Evolutionary conservation across 177 flowering plant genomes (phyloP).

Genomic region (Vitis hybrid): DNA sequence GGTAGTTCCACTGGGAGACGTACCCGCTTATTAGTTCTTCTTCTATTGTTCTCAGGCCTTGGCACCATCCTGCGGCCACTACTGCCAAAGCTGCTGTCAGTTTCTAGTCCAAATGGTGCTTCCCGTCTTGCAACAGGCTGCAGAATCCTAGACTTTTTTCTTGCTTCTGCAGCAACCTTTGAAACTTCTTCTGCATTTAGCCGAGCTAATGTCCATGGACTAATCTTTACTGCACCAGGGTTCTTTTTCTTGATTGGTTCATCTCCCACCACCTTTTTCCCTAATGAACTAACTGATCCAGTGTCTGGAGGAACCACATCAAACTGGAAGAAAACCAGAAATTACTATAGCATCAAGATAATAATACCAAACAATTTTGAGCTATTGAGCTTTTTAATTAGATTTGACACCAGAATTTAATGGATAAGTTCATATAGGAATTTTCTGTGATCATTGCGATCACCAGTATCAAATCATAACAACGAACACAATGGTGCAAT

Average conservation of each 20-base stretch:
- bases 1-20: slow-evolving; percentile 70
- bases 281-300: slow-evolving; percentile 67
- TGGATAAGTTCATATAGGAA: too few species aligned
- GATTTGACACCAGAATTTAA: too few species aligned
- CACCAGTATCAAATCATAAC: too few species aligned
- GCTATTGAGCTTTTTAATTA: too few species aligned
- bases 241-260: slow-evolving; percentile 67
- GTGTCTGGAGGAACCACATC: slow-evolving; percentile 95
- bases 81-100: slow-evolving; percentile 74
- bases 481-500: too few species aligned
- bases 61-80: slow-evolving; percentile 53
- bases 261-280: slow-evolving; percentile 53
- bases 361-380: background rate
- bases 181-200: slow-evolving; percentile 91
- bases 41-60: slow-evolving; percentile 53
- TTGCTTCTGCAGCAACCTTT: slow-evolving; percentile 83
- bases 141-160: slow-evolving; percentile 81
- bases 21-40: slow-evolving; percentile 54
- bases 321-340: slow-evolving; percentile 51
- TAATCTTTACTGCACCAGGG: slow-evolving; percentile 70
- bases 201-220: slow-evolving; percentile 96
- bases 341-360: background rate
- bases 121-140: slow-evolving; percentile 72
- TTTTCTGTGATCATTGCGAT: too few species aligned
- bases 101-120: slow-evolving; percentile 43